Percentiles rank a stretch among this genome's conserved stretches.
These are phyloP conservation scores for Rhodotorula sp. DNA, from an alignment of 1,284 basidiomycete species.

Conservation along the genomic window DNA sequence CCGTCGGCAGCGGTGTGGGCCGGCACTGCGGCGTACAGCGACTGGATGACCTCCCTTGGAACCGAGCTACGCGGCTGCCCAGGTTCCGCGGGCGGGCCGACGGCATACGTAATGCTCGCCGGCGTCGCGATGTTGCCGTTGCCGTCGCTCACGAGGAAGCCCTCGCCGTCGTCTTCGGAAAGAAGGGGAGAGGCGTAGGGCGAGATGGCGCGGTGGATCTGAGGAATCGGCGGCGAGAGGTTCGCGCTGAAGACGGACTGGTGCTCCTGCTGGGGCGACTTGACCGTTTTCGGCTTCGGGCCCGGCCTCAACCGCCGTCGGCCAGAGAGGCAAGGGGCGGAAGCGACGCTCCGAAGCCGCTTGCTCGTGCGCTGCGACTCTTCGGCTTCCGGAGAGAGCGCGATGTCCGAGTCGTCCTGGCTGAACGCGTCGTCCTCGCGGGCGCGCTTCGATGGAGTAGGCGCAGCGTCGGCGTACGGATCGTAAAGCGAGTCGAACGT, in stretches of 20 bases:
- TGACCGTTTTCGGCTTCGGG: constrained; percentile 32
- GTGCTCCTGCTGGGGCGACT: constrained; percentile 35
- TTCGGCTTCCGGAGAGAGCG: neutral
- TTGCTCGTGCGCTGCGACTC: constrained; percentile 15
- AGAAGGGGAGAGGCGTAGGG: constrained; percentile 24
- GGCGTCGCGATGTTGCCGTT: constrained; percentile 12
- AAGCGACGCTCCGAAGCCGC: constrained; percentile 37
- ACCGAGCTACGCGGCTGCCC: constrained; percentile 28
- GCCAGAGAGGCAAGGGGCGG: constrained; percentile 32
- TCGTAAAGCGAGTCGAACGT: constrained; percentile 33
- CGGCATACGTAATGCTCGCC: constrained; percentile 26
- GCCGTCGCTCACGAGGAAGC: constrained; percentile 16
- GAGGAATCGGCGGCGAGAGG: constrained; percentile 31
- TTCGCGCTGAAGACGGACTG: constrained; percentile 34
- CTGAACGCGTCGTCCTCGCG: constrained; percentile 21
- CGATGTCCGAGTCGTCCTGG: constrained; percentile 12
- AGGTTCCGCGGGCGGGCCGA: constrained; percentile 17
- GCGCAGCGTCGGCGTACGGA: constrained; percentile 9
- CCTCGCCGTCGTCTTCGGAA: constrained; percentile 18
- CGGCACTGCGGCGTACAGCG: constrained; percentile 37
- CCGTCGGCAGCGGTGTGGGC: constrained; percentile 26
- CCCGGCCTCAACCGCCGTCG: constrained; percentile 35
- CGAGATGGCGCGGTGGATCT: constrained; percentile 29
- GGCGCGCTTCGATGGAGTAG: constrained; percentile 23
- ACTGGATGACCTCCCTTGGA: constrained; percentile 38